A percentile compares a stretch with the other conserved stretches of the same genome.
phyloP scores from a whole-genome alignment of 2,329 filamentous ascomycete species.

The Blumeria hordei region DNA sequence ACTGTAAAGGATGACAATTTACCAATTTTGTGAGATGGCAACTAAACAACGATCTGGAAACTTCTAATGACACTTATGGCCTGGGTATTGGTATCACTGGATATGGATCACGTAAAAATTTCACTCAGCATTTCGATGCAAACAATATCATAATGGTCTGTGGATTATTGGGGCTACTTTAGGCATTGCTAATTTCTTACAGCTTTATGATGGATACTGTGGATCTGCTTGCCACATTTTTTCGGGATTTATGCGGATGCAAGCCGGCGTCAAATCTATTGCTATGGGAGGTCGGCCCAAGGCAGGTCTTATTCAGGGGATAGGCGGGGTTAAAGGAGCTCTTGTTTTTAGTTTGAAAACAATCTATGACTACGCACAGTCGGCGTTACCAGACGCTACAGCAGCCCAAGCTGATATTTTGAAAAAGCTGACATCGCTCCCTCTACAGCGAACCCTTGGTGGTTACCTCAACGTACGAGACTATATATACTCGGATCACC shows the following conservation, averaged over 20 bases:
- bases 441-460: conserved; percentile 10
- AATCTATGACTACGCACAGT: conserved; percentile 5
- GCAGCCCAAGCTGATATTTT: conserved; percentile 6
- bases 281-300: no score
- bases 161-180: conserved; percentile 11
- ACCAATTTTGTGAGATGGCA: conserved; percentile 11
- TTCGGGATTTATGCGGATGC: conserved; percentile 26
- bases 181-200: conserved; percentile 12
- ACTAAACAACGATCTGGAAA: conserved; percentile 8
- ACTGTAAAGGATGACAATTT: conserved; percentile 6
- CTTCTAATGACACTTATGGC: conserved; percentile 4
- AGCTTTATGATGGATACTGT: conserved; percentile 16
- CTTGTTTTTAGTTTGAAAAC: conserved; percentile 13
- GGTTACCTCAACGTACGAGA: conserved; percentile 21
- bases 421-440: conserved; percentile 5
- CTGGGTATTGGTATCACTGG: conserved; percentile 5
- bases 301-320: conserved; percentile 19
- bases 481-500: conserved; percentile 5
- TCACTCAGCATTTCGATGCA: no score
- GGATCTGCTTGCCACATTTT: conserved; percentile 35
- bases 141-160: no score
- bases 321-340: conserved; percentile 40
- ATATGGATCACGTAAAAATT: no score
- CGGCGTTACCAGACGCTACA: no score
- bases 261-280: conserved; percentile 10